These are phyloP conservation scores for Pythium brassicae DNA, from an alignment of 352 stramenopile genomes.

Conservation along the genomic window DNA sequence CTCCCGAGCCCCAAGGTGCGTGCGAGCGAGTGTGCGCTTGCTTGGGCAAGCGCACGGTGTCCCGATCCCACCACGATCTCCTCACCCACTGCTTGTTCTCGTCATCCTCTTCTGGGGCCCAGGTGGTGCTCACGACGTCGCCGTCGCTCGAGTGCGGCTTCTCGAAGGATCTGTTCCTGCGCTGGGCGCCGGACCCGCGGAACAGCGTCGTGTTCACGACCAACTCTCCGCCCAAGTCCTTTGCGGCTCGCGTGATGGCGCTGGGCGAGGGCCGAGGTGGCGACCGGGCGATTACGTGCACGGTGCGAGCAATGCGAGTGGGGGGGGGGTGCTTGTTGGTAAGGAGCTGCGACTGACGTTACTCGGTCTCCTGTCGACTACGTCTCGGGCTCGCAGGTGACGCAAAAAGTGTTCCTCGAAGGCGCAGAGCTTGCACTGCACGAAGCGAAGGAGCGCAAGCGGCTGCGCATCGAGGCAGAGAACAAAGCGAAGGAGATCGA, in stretches of 20 bases:
- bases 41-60: background rate
- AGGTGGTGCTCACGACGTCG: slow-evolving; percentile 82
- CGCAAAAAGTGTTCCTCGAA: slow-evolving; percentile 71
- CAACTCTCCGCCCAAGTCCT: slow-evolving; percentile 51
- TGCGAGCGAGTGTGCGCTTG: background rate
- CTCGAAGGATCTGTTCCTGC: slow-evolving; percentile 81
- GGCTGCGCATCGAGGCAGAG: slow-evolving; percentile 78
- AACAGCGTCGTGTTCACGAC: slow-evolving; percentile 86
- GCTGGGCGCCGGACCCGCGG: slow-evolving; percentile 64
- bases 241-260: slow-evolving; percentile 65
- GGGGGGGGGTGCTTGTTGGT: background rate
- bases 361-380: no score
- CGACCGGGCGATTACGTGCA: slow-evolving; percentile 53
- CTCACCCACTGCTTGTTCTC: no score
- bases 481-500: slow-evolving; percentile 87
- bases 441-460: slow-evolving; percentile 83
- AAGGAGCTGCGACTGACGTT: background rate
- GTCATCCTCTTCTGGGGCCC: no score
- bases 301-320: slow-evolving; percentile 21
- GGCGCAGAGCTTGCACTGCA: slow-evolving; percentile 80
- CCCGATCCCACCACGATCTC: no score
- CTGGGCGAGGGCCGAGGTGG: slow-evolving; percentile 42
- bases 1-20: slow-evolving; percentile 75
- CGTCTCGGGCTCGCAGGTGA: slow-evolving; percentile 21
- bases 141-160: slow-evolving; percentile 78